These are phyloP conservation scores for Xylaria acuta DNA, from an alignment of 495 filamentous ascomycete genomes.

Conservation along the genomic window DNA sequence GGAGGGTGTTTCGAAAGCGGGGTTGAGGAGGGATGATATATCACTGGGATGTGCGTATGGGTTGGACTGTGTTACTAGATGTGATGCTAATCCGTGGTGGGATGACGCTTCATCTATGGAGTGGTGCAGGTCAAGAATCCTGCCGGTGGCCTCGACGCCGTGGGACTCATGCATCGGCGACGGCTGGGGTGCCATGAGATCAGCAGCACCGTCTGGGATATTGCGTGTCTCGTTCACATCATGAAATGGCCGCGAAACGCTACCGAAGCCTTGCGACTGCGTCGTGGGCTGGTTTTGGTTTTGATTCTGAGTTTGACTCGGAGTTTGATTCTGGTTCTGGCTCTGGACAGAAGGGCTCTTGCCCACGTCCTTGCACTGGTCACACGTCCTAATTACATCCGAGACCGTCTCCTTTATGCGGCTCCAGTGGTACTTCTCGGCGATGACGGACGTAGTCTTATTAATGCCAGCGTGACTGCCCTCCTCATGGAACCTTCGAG, in stretches of 20 bases:
- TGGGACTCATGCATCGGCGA: constrained; percentile 29
- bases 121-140: constrained; percentile 36
- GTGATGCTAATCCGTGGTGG: constrained; percentile 34
- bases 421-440: constrained; percentile 97
- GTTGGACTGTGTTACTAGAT: constrained; percentile 38
- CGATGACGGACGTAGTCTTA: constrained; percentile 94
- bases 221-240: constrained; percentile 31
- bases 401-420: constrained; percentile 97
- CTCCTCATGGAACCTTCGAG: constrained; percentile 71
- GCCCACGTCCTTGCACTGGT: constrained; percentile 83
- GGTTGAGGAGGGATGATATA: constrained; percentile 43
- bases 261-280: constrained; percentile 5
- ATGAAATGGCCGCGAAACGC: constrained; percentile 27
- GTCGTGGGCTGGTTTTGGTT: constrained; percentile 8
- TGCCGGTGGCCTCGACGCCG: constrained; percentile 29
- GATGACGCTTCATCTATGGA: constrained; percentile 13
- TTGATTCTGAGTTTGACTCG: constrained; percentile 11
- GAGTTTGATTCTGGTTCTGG: constrained; percentile 23
- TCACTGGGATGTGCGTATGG: constrained; percentile 45
- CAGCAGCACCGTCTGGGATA: constrained; percentile 11
- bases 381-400: constrained; percentile 89
- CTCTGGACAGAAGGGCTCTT: constrained; percentile 53
- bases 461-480: constrained; percentile 91
- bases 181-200: constrained; percentile 32
- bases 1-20: constrained; percentile 34